phyloP scores from a whole-genome alignment of 2,329 filamentous ascomycete genomes.

The Hypoxylon rubiginosum region DNA sequence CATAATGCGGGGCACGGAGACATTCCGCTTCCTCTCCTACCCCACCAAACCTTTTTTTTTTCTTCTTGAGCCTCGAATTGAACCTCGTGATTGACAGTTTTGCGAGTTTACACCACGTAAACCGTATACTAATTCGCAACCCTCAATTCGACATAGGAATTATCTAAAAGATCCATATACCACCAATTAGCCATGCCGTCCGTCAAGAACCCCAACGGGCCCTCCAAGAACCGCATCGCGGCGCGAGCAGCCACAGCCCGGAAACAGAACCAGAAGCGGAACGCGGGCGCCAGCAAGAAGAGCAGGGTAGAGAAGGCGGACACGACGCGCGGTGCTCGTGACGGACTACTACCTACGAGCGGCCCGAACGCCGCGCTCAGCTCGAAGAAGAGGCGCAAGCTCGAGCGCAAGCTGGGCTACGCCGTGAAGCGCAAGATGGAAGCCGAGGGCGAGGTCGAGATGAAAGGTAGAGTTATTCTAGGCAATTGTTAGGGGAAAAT shows the following conservation, averaged over 20 bases:
- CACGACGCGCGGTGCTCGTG: constrained; percentile 62
- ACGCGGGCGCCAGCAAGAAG: constrained; percentile 44
- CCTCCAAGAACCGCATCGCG: constrained; percentile 66
- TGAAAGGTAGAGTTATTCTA: no score
- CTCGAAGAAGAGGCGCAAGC: constrained; percentile 68
- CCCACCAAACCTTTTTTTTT: constrained; percentile 28
- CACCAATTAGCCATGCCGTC: constrained; percentile 61
- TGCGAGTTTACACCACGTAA: neutral
- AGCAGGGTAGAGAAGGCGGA: constrained; percentile 48
- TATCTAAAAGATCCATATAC: neutral
- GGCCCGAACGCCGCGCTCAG: constrained; percentile 66
- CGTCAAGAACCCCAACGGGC: constrained; percentile 70
- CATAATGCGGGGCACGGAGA: constrained; percentile 15
- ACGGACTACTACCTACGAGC: constrained; percentile 68
- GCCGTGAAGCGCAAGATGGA: constrained; percentile 59
- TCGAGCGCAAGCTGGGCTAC: constrained; percentile 67
- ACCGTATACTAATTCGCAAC: neutral
- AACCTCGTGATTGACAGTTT: neutral
- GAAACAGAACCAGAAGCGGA: constrained; percentile 60
- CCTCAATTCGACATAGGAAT: neutral
- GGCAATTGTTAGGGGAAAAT: constrained; percentile 1
- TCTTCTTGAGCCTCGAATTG: neutral
- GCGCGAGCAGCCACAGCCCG: constrained; percentile 61
- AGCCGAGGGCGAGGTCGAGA: constrained; percentile 52
- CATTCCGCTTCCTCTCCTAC: constrained; percentile 7